Evolutionary conservation across 2,329 filamentous ascomycete species (phyloP), one percentile per base, ranked within the genome.

Genomic region (Pseudopyrenochaeta lycopersici): DNA sequence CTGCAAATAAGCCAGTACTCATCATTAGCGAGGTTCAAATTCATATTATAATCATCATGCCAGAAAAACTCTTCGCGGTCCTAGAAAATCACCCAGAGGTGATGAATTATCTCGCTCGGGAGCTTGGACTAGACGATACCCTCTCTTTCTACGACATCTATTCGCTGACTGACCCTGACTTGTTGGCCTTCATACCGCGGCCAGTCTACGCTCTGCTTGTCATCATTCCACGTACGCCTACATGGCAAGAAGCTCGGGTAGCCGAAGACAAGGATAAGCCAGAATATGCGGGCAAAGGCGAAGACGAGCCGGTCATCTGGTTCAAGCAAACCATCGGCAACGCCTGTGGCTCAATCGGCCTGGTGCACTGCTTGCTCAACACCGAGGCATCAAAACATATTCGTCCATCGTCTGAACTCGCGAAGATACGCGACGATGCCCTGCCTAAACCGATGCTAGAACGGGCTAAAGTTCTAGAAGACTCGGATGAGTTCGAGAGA

Each of bases 271-370:
- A 71, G 3, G 67, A 71, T 23, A 77, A 75, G 40, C 50, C 63
- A 2, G 67, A 75, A 7, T 86, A 86, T 60, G 60, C 75, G 3
- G 78, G 78, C 9, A 77, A 64, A 17, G 84, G 84, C 18, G 67
- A 75, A 0, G 59, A 74, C 1, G 83, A 86, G 52, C 82, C 83
- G 0, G 78, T 85, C 4, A 71, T 86, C 18, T 87, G 84, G 84
- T 85, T 84, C 68, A 80, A 78, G 54, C 85, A 87, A 60, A 86
- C 82, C 1, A 85, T 86, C 50, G 78, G 81, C 14, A 76, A 87
- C 62, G 82, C 84, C 0, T 87, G 85, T 61, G 85, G 85, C 0
- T 74, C 82, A n/a, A 85, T 87, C 54, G 84, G 81, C 1, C 68
- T 86, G 1, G 69, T 87, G 2, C 85, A 87, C 64, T 77, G 78